Evolutionary conservation across 305 asterid species (phyloP), one percentile per base, ranked within the genome.

Genomic region (Fraxinus xanthoxyloides): DNA sequence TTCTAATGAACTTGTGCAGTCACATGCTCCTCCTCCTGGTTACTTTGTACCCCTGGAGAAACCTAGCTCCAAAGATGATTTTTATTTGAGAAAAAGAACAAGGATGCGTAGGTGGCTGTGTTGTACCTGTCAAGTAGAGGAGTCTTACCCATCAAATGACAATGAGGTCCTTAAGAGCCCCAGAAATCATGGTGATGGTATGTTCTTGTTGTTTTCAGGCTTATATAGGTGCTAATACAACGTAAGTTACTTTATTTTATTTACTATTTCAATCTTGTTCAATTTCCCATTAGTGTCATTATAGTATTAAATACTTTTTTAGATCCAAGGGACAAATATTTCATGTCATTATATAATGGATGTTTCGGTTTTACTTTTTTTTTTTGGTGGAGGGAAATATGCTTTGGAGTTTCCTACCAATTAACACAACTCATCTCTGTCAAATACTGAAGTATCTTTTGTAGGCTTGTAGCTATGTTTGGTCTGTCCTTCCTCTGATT

Each of bases 61-160:
- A 79, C 85, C 82, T 87, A 82, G 88, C 85, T 86, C 89, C 78
- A 91, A 94, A 85, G 93, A 87, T 87, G 74, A 87, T 84, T 86
- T 83, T 83, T 90, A 89, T 88, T 79, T 90, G 88, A 91, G 89
- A 83, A 93, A 87, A 93, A 89, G 91, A 87, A 82, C 89, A 75
- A 95, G 93, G 88, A 94, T 95, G 99, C 97, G 98, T 72, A 92
- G 92, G 94, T 94, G 98, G 98, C 85, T 95, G 79, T 94, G 99
- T 83, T 94, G 99, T 84, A 89, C 92, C 81, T 89, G 95, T 87
- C 93, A 92, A 75, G 95, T 85, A 76, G 99, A 94, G 88, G 98
- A 95, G 87, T 80, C 98, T 69, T 91, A 92, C 84, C 93, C 90
- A 12, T 84, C 95, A 40, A 79, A 88, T 69, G 98, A 92, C 90